Percentiles rank a stretch among this genome's conserved stretches.
Evolutionary conservation across 1,284 basidiomycete genomes (phyloP).

Genomic region (Ustilago trichophora): DNA sequence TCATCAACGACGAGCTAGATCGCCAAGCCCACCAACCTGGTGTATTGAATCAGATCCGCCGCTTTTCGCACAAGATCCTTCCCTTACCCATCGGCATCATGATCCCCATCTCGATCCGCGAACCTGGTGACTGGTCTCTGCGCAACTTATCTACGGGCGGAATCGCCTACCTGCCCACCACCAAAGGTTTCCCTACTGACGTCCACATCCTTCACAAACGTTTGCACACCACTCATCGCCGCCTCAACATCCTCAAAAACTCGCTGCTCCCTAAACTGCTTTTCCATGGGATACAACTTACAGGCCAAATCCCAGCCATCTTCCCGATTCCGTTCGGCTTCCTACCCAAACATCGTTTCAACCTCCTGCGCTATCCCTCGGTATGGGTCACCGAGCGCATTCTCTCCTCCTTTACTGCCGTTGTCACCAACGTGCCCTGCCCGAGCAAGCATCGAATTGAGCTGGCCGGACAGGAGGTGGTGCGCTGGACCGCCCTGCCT

Average conservation of each 20-base stretch:
- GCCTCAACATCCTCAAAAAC: conserved; percentile 57
- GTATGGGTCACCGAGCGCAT: conserved; percentile 21
- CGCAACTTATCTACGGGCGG: conserved; percentile 62
- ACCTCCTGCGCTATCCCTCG: conserved; percentile 19
- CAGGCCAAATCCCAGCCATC: conserved; percentile 48
- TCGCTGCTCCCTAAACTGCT: conserved; percentile 49
- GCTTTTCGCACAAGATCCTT: conserved; percentile 35
- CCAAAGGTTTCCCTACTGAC: conserved; percentile 27
- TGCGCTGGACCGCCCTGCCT: conserved; percentile 52
- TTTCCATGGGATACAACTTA: conserved; percentile 50
- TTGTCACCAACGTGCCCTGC: conserved; percentile 64
- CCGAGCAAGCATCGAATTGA: conserved; percentile 47
- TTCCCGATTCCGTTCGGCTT: conserved; percentile 38
- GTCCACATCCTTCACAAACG: conserved; percentile 42
- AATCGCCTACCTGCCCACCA: conserved; percentile 56
- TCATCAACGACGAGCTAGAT: conserved; percentile 53
- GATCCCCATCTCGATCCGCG: conserved; percentile 63
- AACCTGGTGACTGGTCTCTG: conserved; percentile 57
- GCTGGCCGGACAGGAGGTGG: conserved; percentile 48
- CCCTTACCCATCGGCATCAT: conserved; percentile 52
- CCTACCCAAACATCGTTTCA: conserved; percentile 17
- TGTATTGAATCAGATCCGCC: conserved; percentile 16
- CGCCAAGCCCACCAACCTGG: conserved; percentile 24
- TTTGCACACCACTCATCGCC: conserved; percentile 49
- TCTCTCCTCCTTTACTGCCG: conserved; percentile 49